Conservation (phyloP, 1,139 yeast genomes). For the Hansenula sp. region DNA sequence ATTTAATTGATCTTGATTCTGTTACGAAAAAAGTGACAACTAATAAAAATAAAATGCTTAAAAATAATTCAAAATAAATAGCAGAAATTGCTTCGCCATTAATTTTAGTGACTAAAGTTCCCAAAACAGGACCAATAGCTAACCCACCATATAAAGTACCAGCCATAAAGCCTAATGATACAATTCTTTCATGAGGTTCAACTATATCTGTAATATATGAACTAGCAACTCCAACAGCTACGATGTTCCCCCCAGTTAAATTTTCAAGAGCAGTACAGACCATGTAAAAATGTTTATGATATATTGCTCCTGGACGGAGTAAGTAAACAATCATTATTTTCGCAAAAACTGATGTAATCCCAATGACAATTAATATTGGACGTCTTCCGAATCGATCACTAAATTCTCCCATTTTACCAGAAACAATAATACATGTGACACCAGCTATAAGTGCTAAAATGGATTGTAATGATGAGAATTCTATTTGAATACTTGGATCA, state of each 20-base stretch:
- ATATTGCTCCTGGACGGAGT: no score
- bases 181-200: constrained; percentile 48
- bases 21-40: constrained; percentile 41
- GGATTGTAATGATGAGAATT: constrained; percentile 22
- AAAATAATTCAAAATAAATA: constrained; percentile 21
- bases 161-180: constrained; percentile 49
- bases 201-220: constrained; percentile 66
- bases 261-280: constrained; percentile 39
- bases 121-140: constrained; percentile 60
- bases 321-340: neutral
- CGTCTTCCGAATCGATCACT: constrained; percentile 66
- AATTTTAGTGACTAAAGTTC: constrained; percentile 34
- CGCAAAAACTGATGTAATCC: constrained; percentile 3
- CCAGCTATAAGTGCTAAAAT: constrained; percentile 17
- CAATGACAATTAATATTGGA: constrained; percentile 35
- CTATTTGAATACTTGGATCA: constrained; percentile 26
- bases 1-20: constrained; percentile 51
- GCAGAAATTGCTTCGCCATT: constrained; percentile 22
- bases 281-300: constrained; percentile 33
- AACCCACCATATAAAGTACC: constrained; percentile 59
- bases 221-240: constrained; percentile 47
- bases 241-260: constrained; percentile 50
- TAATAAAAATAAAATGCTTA: constrained; percentile 25
- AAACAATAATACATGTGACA: constrained; percentile 18
- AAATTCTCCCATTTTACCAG: constrained; percentile 42